Base-by-base conservation (phyloP, 2,329 filamentous ascomycete genomes). In the Tolypocladium inflatum region DNA sequence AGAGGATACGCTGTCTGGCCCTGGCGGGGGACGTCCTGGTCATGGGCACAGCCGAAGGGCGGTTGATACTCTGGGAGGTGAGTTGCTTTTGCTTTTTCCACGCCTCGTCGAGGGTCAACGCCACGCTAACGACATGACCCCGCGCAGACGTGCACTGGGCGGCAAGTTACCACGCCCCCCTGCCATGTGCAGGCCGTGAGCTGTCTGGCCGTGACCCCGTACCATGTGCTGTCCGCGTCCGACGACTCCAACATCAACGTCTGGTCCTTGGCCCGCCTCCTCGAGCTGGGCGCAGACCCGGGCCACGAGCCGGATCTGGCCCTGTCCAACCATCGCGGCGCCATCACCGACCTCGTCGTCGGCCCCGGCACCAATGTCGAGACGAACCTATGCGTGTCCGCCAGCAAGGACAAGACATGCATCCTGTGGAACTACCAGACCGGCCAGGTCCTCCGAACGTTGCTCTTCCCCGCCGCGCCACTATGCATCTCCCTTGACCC, bases 31-130 rank as follows among this genome's bases (percentile, higher is more conserved):
- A 90, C 63, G 82, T 95, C 55, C 78, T 96, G 63, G 77, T 91
- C 57, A 72, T 96, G 57, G 94, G 94, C 13, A 96, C 91, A 0
- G 85, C 87, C 58, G 90, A 91, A 64, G 94, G 94, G 19, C 85
- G 92, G 58, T 73, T 97, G 63, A 88, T 96, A 66, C 74, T 96
- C 3, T 99, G 94, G 94, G 94, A 99, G 86, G 90, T 94, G 71
- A 73, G 74, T 71, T 63, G 57, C 59, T 62, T 60, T 59, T 61
- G 35, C 59, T 59, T 57, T 61, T 57, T 60, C 30, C 50, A 55
- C 62, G 62, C 59, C 35, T 58, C 54, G 59, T 55, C 38, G 43
- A 43, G 42, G 48, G 39, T 54, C 21, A 30, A 19, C 39, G 19
- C 38, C 23, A 30, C 61, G 39, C 48, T 26, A 57, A 41, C 43